Conservation (phyloP, 495 filamentous ascomycete species). For the Annulohypoxylon bovei region DNA sequence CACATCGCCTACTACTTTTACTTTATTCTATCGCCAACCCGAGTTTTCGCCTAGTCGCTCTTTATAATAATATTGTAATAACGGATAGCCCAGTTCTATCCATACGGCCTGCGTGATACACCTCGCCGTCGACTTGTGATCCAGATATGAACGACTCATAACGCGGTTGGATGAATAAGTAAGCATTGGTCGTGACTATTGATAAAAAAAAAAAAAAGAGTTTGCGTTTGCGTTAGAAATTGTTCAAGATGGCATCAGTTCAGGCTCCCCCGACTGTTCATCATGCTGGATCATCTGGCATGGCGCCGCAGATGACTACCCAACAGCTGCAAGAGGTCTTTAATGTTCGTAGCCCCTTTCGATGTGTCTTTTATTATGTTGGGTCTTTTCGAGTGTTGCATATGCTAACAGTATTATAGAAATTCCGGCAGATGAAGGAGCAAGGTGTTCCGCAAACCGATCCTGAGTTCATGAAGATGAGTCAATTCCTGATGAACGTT, state of each 20-base stretch:
- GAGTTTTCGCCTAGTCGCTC: conserved; percentile 42
- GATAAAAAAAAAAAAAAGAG: no score
- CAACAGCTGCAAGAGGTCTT: conserved; percentile 71
- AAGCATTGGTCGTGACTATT: conserved; percentile 22
- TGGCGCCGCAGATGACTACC: conserved; percentile 66
- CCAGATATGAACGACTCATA: conserved; percentile 54
- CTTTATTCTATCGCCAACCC: conserved; percentile 24
- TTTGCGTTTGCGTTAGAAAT: conserved; percentile 10
- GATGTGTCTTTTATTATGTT: conserved; percentile 15
- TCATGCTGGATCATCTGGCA: conserved; percentile 60
- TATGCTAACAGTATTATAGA: conserved; percentile 62
- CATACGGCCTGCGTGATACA: conserved; percentile 26
- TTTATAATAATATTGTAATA: conserved; percentile 6
- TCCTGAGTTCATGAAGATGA: conserved; percentile 81
- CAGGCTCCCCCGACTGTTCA: conserved; percentile 74
- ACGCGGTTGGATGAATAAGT: conserved; percentile 27
- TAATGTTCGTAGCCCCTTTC: conserved; percentile 55
- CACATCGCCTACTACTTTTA: conserved; percentile 17
- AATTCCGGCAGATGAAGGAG: conserved; percentile 82
- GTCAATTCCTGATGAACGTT: conserved; percentile 70
- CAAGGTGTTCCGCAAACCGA: conserved; percentile 77
- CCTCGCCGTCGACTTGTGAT: conserved; percentile 23
- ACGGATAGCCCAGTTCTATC: conserved; percentile 30
- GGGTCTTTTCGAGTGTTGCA: neutral
- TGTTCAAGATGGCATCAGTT: conserved; percentile 76